These are phyloP conservation scores for Rhodosporidiobolus sp. DNA, from an alignment of 768 basidiomycete species.

Conservation along the genomic window DNA sequence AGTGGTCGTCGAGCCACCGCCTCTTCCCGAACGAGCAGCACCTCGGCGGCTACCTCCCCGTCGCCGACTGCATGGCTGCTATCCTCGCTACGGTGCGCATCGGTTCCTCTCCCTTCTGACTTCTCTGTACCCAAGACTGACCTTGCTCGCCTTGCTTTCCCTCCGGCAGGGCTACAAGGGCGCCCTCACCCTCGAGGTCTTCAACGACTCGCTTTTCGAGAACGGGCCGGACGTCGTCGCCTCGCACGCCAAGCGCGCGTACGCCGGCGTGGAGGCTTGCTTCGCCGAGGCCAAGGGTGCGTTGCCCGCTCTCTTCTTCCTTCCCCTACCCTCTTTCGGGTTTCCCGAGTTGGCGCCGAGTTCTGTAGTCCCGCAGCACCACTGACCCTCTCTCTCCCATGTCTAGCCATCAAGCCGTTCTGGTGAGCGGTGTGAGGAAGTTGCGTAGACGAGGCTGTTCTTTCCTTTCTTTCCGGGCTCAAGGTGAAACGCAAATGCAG, in stretches of 20 bases:
- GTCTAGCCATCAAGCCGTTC: too few species aligned
- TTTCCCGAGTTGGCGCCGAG: too few species aligned
- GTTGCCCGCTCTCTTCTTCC: background rate
- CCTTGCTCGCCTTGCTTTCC: background rate
- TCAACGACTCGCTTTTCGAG: constrained; percentile 42
- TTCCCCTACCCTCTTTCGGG: too few species aligned
- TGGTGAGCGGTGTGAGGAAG: too few species aligned
- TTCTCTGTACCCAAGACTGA: too few species aligned
- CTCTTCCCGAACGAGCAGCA: constrained; percentile 56
- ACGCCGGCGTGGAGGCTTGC: constrained; percentile 13
- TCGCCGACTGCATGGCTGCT: constrained; percentile 57
- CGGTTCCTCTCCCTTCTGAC: background rate
- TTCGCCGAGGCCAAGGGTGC: constrained; percentile 7
- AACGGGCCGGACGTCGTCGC: background rate
- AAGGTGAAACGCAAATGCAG: background rate
- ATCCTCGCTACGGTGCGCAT: constrained; percentile 25
- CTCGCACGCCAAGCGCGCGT: constrained; percentile 5
- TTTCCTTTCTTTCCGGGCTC: too few species aligned
- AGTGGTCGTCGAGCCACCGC: constrained; percentile 58
- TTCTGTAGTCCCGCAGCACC: too few species aligned
- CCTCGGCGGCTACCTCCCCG: constrained; percentile 58
- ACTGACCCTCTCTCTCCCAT: too few species aligned
- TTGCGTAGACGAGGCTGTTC: too few species aligned
- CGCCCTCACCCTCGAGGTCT: constrained; percentile 50
- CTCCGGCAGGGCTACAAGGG: constrained; percentile 46